Base-by-base conservation (phyloP, 768 basidiomycete species). In the Candolleomyces eurysporus region DNA sequence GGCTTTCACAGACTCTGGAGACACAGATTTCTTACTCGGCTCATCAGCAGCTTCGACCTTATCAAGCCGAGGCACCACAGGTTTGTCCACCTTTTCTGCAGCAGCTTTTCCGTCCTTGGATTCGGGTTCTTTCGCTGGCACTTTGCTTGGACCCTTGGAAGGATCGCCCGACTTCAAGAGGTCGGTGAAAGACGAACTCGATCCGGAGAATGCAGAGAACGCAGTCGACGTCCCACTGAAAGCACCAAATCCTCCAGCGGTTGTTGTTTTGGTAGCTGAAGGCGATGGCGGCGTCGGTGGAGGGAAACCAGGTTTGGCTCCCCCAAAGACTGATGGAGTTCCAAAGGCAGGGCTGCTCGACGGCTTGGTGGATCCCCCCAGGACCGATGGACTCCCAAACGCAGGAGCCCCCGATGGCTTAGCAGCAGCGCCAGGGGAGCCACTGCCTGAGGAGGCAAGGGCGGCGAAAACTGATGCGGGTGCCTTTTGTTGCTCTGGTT, bases 131-230 rank as follows among this genome's bases (percentile, higher is more conserved):
- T 43, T 48, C 49, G 57, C 53, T 32, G 58, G 59, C 2, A 63
- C 48, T 22, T 68, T 69, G 10, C 68, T 63, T 7, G 69, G 63
- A 39, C 67, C 74, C 58, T 69, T 67, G 26, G 61, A 51, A 21
- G 72, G 69, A 19, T 68, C 68, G 49, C 72, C 75, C 16, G 64
- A 70, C 68, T 84, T 82, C 60, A 90, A 72, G 50, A 91, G 67
- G 31, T 90, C 86, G n/a, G 72, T 63, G 50, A 75, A 92, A 0
- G 89, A 83, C 64, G 80, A 83, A 40, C 76, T 73, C 1, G 74
- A 72, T 0, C 74, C 76, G 6, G 78, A 65, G 57, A 79, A 73
- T 16, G 78, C 73, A 4, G 75, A 71, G 61, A 88, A 84, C 1
- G 78, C 76, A 46, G 71, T 71, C 0, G 73, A 61, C 4, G 74